Conservation (phyloP, 306 rosid species). For the Glycine soja region DNA sequence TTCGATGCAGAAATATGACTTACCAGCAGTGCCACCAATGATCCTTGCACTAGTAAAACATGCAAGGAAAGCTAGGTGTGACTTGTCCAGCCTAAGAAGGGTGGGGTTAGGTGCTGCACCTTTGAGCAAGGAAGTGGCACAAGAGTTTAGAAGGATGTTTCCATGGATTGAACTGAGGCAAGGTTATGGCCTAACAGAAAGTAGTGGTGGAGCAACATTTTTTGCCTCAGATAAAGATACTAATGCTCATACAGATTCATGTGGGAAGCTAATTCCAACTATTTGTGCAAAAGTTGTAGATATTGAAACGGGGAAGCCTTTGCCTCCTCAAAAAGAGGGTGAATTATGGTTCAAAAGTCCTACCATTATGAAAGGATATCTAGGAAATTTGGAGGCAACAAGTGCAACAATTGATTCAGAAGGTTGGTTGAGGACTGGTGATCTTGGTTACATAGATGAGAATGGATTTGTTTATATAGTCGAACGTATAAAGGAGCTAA, state of each 20-base stretch:
- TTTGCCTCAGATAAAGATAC: slow-evolving; percentile 56
- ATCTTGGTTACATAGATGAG: slow-evolving; percentile 78
- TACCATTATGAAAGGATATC: slow-evolving; percentile 77
- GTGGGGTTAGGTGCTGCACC: too few species aligned
- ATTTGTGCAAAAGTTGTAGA: too few species aligned
- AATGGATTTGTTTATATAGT: slow-evolving; percentile 71
- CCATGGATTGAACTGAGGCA: slow-evolving; percentile 76
- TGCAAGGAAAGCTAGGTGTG: too few species aligned
- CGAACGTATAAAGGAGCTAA: slow-evolving; percentile 87
- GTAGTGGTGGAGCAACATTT: slow-evolving; percentile 64
- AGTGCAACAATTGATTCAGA: slow-evolving; percentile 59
- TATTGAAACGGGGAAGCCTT: too few species aligned
- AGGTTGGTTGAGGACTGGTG: slow-evolving; percentile 89
- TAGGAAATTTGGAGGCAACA: slow-evolving; percentile 79
- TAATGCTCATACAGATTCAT: slow-evolving; percentile 53
- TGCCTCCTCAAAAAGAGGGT: slow-evolving; percentile 77
- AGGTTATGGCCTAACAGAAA: too few species aligned
- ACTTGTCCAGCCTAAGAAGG: too few species aligned
- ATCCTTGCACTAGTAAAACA: too few species aligned
- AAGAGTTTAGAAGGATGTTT: too few species aligned
- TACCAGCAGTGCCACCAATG: too few species aligned
- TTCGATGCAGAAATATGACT: too few species aligned
- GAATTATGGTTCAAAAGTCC: slow-evolving; percentile 85
- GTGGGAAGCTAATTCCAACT: too few species aligned
- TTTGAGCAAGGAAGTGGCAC: too few species aligned